Evolutionary conservation across 345 rosid species (phyloP), one percentile per base, ranked within the genome.

Genomic region (Boechera stricta): DNA sequence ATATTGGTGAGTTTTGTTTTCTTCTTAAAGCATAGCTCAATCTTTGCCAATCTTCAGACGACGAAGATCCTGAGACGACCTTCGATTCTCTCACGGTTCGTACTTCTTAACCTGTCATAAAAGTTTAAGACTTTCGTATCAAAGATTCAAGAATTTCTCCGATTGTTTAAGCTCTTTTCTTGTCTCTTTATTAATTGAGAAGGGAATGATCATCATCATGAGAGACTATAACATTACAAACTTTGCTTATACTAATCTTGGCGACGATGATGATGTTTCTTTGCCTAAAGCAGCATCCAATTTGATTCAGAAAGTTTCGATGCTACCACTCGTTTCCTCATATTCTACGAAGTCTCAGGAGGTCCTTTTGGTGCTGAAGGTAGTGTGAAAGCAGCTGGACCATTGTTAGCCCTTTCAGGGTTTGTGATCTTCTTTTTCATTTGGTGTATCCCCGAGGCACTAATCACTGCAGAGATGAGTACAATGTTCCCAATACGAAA

Each of bases 381-480:
- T 31, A 86, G 84, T 71, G 97, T 91, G 28, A 77, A 82, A 32
- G 94, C 94, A 31, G 97, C 89, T 36, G 92, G 94, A 8, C 94
- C 97, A 4, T 74, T 89, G 4, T 71, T 89, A 29, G 92, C 97
- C 5, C 88, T 87, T 35, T 36, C 83, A 0, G 92, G 92, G 4
- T 91, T 91, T 79, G 54, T 91, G 42, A 79, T 89, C 59, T 91
- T 89, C 72, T 94, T 92, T 0, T 64, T 89, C 67, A 61, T 91
- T 57, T 91, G 90, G 94, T 86, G 97, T 77, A 71, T 87, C 26
- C 94, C 97, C 0, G 97, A 91, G 68, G 91, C 97, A 0, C 77
- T 91, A 5, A 89, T 91, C 72, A 91, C 94, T 3, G 94, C 97
- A 4, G 94, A 91, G 80, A 91, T 87, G 97, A 85, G 92, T 12